These are phyloP conservation scores for Coelastrella sp. DNA, from an alignment of 139 green algal species.

Conservation along the genomic window DNA sequence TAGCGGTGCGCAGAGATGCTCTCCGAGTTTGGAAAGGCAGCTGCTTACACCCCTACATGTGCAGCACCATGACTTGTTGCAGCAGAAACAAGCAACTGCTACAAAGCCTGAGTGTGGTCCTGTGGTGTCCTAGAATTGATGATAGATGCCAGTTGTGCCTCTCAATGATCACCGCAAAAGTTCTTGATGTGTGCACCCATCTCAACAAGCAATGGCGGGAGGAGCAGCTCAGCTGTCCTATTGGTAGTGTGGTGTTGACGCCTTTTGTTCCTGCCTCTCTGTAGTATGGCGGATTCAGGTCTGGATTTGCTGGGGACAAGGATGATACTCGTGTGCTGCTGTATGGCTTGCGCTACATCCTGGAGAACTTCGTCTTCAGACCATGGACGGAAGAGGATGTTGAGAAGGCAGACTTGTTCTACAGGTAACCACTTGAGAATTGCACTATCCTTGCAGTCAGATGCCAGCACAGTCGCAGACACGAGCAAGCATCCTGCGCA, in stretches of 20 bases:
- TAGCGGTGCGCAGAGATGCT: conserved; percentile 72
- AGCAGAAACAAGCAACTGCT: background rate
- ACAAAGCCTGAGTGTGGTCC: background rate
- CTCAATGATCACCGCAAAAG: background rate
- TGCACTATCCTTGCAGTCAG: background rate
- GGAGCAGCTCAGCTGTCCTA: too few species aligned
- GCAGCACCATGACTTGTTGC: background rate
- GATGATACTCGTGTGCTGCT: conserved; percentile 81
- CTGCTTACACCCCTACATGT: background rate
- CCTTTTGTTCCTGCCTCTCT: background rate
- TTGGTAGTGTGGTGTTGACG: too few species aligned
- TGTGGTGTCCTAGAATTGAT: too few species aligned
- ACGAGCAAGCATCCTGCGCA: background rate
- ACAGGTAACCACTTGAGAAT: conserved; percentile 56
- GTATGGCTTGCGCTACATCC: conserved; percentile 87
- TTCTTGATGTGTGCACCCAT: background rate
- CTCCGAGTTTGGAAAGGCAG: background rate
- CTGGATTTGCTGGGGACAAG: conserved; percentile 79
- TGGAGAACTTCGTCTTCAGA: conserved; percentile 83
- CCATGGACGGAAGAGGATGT: conserved; percentile 90
- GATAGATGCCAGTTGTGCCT: too few species aligned
- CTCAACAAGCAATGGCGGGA: too few species aligned
- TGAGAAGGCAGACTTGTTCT: conserved; percentile 82
- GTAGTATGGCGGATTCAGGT: conserved; percentile 89
- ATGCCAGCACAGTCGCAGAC: background rate